A percentile compares a stretch with the other conserved stretches of the same genome.
phyloP scores from a whole-genome alignment of 139 green algal genomes.

The Picochlorum sp. region DNA sequence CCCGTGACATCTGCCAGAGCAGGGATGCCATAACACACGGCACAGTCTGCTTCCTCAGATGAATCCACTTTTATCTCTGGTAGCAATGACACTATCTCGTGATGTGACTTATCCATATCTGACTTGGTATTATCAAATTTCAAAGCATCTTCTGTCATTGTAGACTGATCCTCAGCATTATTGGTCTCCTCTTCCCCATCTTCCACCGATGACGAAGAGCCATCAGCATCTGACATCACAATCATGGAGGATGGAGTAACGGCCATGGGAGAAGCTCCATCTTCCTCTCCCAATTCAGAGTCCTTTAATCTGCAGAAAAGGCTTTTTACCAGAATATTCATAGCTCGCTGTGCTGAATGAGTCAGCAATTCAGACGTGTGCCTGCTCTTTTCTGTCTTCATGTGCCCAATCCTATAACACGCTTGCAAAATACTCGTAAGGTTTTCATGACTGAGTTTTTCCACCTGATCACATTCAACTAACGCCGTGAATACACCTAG shows the following conservation, averaged over 20 bases:
- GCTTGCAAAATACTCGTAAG: constrained; percentile 68
- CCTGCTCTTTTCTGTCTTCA: constrained; percentile 41
- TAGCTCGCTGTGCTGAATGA: constrained; percentile 45
- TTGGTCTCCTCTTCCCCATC: background rate
- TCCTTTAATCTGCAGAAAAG: constrained; percentile 46
- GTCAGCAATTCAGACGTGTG: constrained; percentile 55
- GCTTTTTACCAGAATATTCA: constrained; percentile 46
- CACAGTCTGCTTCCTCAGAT: background rate
- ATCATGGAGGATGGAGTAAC: constrained; percentile 1
- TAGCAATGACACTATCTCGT: constrained; percentile 13
- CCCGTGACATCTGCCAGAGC: constrained; percentile 30
- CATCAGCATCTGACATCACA: background rate
- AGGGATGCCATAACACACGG: constrained; percentile 25
- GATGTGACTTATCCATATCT: constrained; percentile 1
- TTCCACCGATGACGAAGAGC: background rate
- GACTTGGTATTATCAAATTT: constrained; percentile 4
- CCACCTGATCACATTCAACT: constrained; percentile 39
- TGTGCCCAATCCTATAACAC: constrained; percentile 74
- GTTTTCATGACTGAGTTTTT: constrained; percentile 55
- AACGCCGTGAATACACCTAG: constrained; percentile 73
- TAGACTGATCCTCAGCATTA: background rate
- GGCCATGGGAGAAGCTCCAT: background rate
- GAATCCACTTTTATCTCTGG: background rate
- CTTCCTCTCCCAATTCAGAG: constrained; percentile 5
- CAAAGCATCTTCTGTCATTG: background rate